These are phyloP conservation scores for Agaricus sinodeliciosus DNA, from an alignment of 768 basidiomycete species.

Conservation along the genomic window DNA sequence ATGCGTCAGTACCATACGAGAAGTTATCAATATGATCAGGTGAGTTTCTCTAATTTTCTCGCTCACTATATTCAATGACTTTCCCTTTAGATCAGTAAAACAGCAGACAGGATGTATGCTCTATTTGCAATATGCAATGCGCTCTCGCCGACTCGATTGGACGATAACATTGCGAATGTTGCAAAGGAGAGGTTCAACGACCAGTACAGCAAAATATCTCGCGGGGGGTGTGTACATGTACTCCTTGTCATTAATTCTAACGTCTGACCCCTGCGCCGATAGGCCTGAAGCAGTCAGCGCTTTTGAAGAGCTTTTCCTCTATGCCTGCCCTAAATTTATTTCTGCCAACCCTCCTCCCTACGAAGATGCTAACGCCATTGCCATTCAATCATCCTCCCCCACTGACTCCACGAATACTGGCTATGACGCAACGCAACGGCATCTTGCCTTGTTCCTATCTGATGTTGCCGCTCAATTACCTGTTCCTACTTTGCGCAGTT, in stretches of 20 bases:
- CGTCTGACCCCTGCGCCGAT: slow-evolving; percentile 8
- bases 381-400: slow-evolving; percentile 31
- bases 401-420: slow-evolving; percentile 27
- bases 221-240: slow-evolving; percentile 47
- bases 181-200: slow-evolving; percentile 95
- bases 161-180: slow-evolving; percentile 90
- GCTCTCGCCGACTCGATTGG: slow-evolving; percentile 85
- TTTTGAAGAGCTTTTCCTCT: slow-evolving; percentile 89
- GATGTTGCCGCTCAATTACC: slow-evolving; percentile 72
- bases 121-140: slow-evolving; percentile 91
- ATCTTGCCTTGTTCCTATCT: slow-evolving; percentile 77
- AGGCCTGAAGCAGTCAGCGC: slow-evolving; percentile 71
- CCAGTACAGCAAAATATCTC: slow-evolving; percentile 78
- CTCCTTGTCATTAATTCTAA: neutral
- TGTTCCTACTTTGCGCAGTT: slow-evolving; percentile 81
- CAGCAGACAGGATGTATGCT: slow-evolving; percentile 96
- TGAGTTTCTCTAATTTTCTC: slow-evolving; percentile 20
- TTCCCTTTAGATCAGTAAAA: slow-evolving; percentile 78
- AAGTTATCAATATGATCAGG: slow-evolving; percentile 95
- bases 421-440: slow-evolving; percentile 76
- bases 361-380: slow-evolving; percentile 64
- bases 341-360: slow-evolving; percentile 92
- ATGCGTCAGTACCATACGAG: slow-evolving; percentile 97
- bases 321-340: slow-evolving; percentile 96
- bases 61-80: neutral